Evolutionary conservation across 352 stramenopile genomes (phyloP), one percentile per base, ranked within the genome.

Genomic region (Phytophthora fragariaefolia): DNA sequence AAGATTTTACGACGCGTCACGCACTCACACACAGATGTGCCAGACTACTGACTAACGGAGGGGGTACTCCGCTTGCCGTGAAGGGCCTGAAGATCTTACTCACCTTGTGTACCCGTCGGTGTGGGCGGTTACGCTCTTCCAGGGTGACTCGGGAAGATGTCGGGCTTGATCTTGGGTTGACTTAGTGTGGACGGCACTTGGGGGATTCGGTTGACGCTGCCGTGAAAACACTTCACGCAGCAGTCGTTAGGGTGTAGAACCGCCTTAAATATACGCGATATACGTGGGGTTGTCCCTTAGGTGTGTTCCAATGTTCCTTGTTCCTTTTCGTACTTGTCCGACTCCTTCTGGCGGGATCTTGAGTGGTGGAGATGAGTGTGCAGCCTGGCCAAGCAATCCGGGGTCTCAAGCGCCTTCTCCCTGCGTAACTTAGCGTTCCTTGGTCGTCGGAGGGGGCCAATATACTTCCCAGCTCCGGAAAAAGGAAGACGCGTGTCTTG

Each of bases 61-160:
- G 38, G 38, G 38, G 38, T 23, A 45, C 38, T 23, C 38, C 38
- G 38, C n/a, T 45, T 18, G n/a, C 38, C 38, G 38, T 45, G 38
- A 38, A 38, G 17, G 38, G 38, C n/a, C n/a, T 45, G 38, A 45
- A 45, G 38, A 45, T 45, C 38, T n/a, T 45, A 7, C 38, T 46
- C 38, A 46, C 38, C 38, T 46, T 46, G 38, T 46, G 38, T 46
- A 46, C 38, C 38, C 38, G 38, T 46, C 18, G 38, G 18, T 12
- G 17, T 46, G n/a, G 38, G 17, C 17, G 38, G 38, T 46, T 46
- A 46, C 38, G 38, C 38, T 46, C 38, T 46, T 46, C 38, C 18
- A 23, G 38, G 38, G 38, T 46, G 38, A 46, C 38, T 23, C 17
- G 36, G 38, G 38, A 46, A 24, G 38, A 46, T 46, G 38, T 46